These are phyloP conservation scores for Neonectria neomacrospora DNA, from an alignment of 2,329 filamentous ascomycete genomes.

Conservation along the genomic window DNA sequence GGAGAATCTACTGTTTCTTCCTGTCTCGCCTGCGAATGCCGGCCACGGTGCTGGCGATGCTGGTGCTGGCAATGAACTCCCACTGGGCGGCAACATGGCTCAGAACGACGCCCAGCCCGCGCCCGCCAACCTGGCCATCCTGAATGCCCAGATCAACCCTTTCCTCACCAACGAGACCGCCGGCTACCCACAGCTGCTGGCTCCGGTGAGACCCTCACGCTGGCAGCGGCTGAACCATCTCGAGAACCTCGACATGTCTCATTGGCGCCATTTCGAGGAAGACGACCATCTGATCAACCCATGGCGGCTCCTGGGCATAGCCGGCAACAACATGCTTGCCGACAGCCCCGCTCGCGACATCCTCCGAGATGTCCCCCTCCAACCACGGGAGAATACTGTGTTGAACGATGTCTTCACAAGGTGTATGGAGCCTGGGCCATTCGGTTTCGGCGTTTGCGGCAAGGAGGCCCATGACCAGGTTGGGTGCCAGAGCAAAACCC, in stretches of 20 bases:
- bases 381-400: not conserved
- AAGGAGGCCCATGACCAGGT: not conserved
- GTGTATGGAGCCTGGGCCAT: conserved; percentile 34
- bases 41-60: too few species aligned
- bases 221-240: conserved; percentile 33
- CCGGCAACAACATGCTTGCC: conserved; percentile 13
- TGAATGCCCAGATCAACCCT: conserved; percentile 29
- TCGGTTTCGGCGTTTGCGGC: conserved; percentile 28
- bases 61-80: not conserved
- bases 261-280: conserved; percentile 28
- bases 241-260: conserved; percentile 33
- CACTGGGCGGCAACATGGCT: not conserved
- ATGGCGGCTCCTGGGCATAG: conserved; percentile 26
- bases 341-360: conserved; percentile 30
- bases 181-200: not conserved
- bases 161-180: conserved; percentile 28
- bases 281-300: not conserved
- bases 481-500: conserved; percentile 35
- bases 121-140: not conserved
- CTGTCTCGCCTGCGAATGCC: not conserved
- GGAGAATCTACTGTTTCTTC: not conserved
- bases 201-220: conserved; percentile 21
- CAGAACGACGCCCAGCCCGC: not conserved
- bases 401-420: not conserved
- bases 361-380: conserved; percentile 28